Evolutionary conservation across 768 basidiomycete genomes (phyloP).

Genomic region (Clitopilus hobsonii): DNA sequence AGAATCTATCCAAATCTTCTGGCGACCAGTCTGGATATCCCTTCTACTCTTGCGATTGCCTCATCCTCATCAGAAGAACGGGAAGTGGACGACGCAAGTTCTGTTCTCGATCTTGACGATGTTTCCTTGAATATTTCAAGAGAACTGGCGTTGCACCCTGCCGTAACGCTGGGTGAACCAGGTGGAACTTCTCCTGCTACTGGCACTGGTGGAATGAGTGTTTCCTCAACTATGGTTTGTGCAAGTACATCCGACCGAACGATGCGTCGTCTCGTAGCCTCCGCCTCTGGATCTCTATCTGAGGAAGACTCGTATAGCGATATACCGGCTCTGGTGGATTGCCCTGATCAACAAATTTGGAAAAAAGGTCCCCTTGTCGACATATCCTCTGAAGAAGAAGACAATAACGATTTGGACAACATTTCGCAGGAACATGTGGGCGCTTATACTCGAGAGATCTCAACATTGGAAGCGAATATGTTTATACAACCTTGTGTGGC

Average conservation of each 20-base stretch:
- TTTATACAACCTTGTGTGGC: no score
- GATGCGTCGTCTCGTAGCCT: not conserved
- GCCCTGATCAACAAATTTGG: no score
- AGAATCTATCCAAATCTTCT: no score
- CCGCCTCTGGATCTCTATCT: no score
- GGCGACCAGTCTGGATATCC: no score
- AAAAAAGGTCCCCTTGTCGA: not conserved
- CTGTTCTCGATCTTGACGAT: not conserved
- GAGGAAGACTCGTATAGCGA: not conserved
- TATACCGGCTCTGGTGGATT: no score
- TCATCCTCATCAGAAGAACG: no score
- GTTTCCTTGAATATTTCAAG: no score
- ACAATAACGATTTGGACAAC: not conserved
- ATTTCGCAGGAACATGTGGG: not conserved
- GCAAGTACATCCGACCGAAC: not conserved
- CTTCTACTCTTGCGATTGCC: no score
- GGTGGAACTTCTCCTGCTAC: not conserved
- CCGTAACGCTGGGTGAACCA: no score
- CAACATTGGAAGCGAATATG: not conserved
- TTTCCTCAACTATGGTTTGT: not conserved
- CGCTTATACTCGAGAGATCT: not conserved
- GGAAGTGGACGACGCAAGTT: no score
- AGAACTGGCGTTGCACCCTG: no score
- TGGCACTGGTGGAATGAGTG: not conserved
- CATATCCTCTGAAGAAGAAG: not conserved